Conservation (phyloP, 805 yeast genomes). For the Zygosaccharomyces bailii region DNA sequence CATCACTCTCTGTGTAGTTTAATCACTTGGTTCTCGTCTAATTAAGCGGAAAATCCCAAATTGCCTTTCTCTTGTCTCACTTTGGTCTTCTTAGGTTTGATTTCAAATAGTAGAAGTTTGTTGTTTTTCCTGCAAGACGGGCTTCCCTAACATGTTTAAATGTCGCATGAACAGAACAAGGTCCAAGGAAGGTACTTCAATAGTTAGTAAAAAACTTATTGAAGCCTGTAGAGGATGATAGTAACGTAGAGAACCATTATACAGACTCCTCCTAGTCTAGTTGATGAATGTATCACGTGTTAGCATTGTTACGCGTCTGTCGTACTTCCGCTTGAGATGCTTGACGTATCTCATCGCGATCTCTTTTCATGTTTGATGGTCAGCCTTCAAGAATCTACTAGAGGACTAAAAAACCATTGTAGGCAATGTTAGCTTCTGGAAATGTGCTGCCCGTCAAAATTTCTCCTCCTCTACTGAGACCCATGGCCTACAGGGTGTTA, state of each 20-base stretch:
- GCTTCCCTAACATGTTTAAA: background rate
- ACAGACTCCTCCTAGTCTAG: background rate
- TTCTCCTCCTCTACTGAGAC: constrained; percentile 79
- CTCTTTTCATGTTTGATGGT: too few species aligned
- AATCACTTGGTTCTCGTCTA: background rate
- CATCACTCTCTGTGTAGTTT: constrained; percentile 7
- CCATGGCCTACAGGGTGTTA: constrained; percentile 83
- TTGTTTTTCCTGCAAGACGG: background rate
- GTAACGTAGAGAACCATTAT: too few species aligned
- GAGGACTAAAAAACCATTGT: background rate
- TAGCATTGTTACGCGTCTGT: background rate
- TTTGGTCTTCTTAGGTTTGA: background rate
- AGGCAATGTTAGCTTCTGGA: constrained; percentile 22
- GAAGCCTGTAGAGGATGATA: too few species aligned
- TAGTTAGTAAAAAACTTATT: background rate
- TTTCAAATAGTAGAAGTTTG: background rate
- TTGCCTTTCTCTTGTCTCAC: background rate
- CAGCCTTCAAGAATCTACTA: background rate
- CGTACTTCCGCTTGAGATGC: too few species aligned
- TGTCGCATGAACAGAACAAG: background rate
- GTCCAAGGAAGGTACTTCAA: background rate
- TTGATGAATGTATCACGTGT: background rate
- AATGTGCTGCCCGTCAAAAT: constrained; percentile 67
- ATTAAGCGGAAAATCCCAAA: background rate
- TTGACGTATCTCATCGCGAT: too few species aligned